Evolutionary conservation across 108 stramenopile genomes (phyloP), one percentile per base, ranked within the genome.

Genomic region (Pseudonitzschia delicatissima): DNA sequence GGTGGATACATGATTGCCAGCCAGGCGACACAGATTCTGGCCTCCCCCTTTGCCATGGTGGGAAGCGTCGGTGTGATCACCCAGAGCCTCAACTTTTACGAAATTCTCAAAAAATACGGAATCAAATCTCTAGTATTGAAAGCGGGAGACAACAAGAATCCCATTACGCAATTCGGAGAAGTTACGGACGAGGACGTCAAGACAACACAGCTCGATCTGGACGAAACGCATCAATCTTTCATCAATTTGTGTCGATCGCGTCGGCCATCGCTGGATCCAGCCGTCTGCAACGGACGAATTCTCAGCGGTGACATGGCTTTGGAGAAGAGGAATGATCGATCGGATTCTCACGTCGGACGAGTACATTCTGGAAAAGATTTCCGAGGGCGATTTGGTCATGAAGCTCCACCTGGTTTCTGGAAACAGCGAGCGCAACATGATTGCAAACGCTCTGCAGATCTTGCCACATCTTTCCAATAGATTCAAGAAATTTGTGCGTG

Each of bases 1-100:
- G 90, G 90, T 28, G 89, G 90, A 23, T 91, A 91, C 69, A 74
- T 74, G 73, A 74, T 74, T 62, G 86, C 86, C 31, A 76, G 81
- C 57, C 86, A 87, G 64, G 89, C 89, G 23, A 67, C 80, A 34
- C 68, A 84, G 29, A 59, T 90, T 5, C 59, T 84, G 26, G 86
- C 86, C 6, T 86, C 89, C 5, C 86, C 86, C 23, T 90, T 90
- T 80, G 84, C 89, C 28, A 77, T 83, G 62, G 69, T 94, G 2
- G 93, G 93, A 31, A 74, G 71, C 13, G 85, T 94, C 34, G 93
- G 93, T 17, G 93, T 94, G 1, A 64, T 87, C 1, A 71, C 72
- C 66, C 85, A 94, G 55, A 74, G 71, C 8, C 63, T 94, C 31
- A 94, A 94, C 49, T 66, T 91, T 9, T 49, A 91, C 66, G 77